Conservation (phyloP, 2,329 filamentous ascomycete species). For the Verticillium albo-atrum region DNA sequence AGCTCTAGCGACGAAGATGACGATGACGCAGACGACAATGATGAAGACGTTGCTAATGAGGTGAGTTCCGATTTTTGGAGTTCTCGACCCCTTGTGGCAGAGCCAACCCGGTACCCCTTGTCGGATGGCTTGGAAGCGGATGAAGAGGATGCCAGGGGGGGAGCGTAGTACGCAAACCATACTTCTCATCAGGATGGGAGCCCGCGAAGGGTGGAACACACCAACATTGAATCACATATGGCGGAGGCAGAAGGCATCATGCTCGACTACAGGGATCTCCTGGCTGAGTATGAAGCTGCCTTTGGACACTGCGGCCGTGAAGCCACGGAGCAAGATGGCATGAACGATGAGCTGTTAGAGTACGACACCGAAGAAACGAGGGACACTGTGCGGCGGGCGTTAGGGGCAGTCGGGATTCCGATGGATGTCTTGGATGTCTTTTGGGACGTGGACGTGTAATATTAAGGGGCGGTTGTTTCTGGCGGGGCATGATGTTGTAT, state of each 20-base stretch:
- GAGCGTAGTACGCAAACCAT: constrained; percentile 10
- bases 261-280: not conserved
- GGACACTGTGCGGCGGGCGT: not conserved
- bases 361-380: not conserved
- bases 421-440: not conserved
- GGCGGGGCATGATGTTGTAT: not conserved
- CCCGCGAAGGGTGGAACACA: not conserved
- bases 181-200: not conserved
- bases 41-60: constrained; percentile 68
- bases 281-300: not conserved
- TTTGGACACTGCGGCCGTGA: not conserved
- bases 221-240: not conserved
- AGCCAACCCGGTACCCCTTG: not conserved
- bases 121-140: not conserved
- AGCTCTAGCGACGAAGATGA: constrained; percentile 96
- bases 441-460: not conserved
- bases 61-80: constrained; percentile 36
- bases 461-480: not conserved
- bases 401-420: not conserved
- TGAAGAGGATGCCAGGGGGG: not conserved
- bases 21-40: constrained; percentile 83
- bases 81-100: not conserved
- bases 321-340: not conserved
- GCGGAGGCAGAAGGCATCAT: not conserved
- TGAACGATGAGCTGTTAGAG: not conserved